A percentile compares a stretch with the other conserved stretches of the same genome.
Conservation (phyloP, 116 monocot genomes). For the Posidonia oceanica region DNA sequence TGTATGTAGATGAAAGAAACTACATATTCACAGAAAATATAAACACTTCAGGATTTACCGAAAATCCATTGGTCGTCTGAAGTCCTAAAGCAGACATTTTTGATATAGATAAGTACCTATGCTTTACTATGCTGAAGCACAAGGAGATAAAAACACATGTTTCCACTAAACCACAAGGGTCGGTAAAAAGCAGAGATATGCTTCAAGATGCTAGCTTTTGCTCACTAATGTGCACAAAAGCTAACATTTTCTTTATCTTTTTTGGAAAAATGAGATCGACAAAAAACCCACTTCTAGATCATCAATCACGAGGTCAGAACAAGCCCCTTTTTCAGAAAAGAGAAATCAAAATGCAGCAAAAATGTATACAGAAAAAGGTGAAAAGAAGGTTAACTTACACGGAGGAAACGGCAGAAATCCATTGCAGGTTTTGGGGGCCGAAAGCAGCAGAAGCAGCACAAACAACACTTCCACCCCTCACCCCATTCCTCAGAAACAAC, state of each 20-base stretch:
- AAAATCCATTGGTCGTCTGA: background rate
- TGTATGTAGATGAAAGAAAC: too few relatives aligned
- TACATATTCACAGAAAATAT: too few relatives aligned
- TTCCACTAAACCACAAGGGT: background rate
- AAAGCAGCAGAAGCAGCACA: background rate
- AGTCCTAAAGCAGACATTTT: background rate
- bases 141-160: background rate
- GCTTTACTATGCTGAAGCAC: background rate
- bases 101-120: background rate
- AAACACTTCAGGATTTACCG: too few relatives aligned
- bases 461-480: background rate
- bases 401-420: constrained; percentile 12
- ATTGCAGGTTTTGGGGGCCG: constrained; percentile 7
- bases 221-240: too few relatives aligned
- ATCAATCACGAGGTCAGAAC: background rate
- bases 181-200: background rate
- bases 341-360: background rate
- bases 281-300: background rate
- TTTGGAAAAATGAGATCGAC: background rate
- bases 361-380: background rate
- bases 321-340: background rate
- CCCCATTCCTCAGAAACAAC: background rate
- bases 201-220: background rate
- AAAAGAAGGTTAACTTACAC: constrained; percentile 2
- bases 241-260: background rate